phyloP scores from a whole-genome alignment of 208 protist species.

The Leishmania major region DNA sequence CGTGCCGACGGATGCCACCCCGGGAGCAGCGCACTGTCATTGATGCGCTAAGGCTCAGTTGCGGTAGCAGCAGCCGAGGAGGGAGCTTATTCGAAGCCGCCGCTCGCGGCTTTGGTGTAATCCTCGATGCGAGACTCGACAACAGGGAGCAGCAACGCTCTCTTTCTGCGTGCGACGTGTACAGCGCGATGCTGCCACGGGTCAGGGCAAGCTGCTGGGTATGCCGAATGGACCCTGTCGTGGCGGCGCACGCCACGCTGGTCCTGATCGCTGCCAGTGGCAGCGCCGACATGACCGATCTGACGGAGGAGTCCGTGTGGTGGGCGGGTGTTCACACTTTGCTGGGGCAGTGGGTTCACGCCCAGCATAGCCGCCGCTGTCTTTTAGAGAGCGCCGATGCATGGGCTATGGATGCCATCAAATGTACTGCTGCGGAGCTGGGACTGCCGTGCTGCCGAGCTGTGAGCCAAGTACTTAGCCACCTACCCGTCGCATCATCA shows the following conservation, averaged over 20 bases:
- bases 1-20: conserved; percentile 20
- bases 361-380: not conserved
- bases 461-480: conserved; percentile 7
- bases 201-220: conserved; percentile 24
- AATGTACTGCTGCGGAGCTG: conserved; percentile 9
- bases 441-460: conserved; percentile 10
- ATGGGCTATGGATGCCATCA: conserved; percentile 26
- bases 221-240: conserved; percentile 15
- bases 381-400: not conserved
- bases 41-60: conserved; percentile 8
- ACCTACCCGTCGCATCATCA: conserved; percentile 1
- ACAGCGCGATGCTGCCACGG: conserved; percentile 3
- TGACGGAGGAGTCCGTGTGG: conserved; percentile 7
- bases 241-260: conserved; percentile 31
- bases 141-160: not conserved
- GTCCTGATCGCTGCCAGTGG: conserved; percentile 8
- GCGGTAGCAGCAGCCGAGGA: not conserved
- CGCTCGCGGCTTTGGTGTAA: not conserved
- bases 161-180: conserved; percentile 1
- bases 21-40: conserved; percentile 12
- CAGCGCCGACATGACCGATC: not conserved
- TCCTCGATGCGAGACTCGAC: not conserved
- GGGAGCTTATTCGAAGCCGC: not conserved
- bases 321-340: not conserved
- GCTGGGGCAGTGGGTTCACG: conserved; percentile 15